A percentile compares a stretch with the other conserved stretches of the same genome.
These are phyloP conservation scores for Verticillium tricorpus DNA, from an alignment of 2,329 filamentous ascomycete genomes.

Conservation along the genomic window DNA sequence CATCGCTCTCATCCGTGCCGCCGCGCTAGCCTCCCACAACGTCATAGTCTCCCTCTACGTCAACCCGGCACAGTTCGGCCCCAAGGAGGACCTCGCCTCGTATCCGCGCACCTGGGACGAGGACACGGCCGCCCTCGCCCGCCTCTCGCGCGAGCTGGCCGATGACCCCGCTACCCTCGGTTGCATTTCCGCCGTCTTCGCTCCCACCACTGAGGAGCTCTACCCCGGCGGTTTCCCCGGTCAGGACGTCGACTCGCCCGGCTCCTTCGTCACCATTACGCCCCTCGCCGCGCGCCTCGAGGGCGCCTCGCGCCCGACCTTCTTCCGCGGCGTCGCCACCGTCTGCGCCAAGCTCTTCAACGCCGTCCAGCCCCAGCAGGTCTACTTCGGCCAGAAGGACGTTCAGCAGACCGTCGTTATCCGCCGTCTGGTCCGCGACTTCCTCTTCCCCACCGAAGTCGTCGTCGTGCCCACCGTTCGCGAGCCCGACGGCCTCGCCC, in stretches of 20 bases:
- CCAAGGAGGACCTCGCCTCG: conserved; percentile 78
- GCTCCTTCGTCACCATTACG: conserved; percentile 88
- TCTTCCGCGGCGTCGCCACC: conserved; percentile 94
- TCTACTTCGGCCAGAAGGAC: conserved; percentile 97
- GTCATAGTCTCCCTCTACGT: conserved; percentile 92
- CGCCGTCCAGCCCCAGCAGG: conserved; percentile 56
- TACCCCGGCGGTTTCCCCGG: conserved; percentile 77
- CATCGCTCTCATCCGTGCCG: conserved; percentile 76
- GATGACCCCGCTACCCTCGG: conserved; percentile 55
- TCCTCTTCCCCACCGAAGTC: conserved; percentile 73
- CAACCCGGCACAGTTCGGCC: conserved; percentile 93
- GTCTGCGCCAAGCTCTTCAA: conserved; percentile 78
- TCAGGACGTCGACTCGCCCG: conserved; percentile 69
- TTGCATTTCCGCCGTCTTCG: conserved; percentile 77
- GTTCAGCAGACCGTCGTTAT: conserved; percentile 94
- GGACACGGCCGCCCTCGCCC: conserved; percentile 64
- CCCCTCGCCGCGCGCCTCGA: conserved; percentile 79
- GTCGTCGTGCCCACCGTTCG: conserved; percentile 70
- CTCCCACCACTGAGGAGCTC: conserved; percentile 77
- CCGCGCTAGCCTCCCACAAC: conserved; percentile 77
- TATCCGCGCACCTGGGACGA: conserved; percentile 88
- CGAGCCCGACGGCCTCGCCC: conserved; percentile 76
- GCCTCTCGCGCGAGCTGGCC: conserved; percentile 70
- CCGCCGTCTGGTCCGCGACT: conserved; percentile 79
- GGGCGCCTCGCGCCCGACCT: conserved; percentile 81